These are phyloP conservation scores for Volutella citrinella DNA, from an alignment of 2,329 filamentous ascomycete species.

Conservation along the genomic window DNA sequence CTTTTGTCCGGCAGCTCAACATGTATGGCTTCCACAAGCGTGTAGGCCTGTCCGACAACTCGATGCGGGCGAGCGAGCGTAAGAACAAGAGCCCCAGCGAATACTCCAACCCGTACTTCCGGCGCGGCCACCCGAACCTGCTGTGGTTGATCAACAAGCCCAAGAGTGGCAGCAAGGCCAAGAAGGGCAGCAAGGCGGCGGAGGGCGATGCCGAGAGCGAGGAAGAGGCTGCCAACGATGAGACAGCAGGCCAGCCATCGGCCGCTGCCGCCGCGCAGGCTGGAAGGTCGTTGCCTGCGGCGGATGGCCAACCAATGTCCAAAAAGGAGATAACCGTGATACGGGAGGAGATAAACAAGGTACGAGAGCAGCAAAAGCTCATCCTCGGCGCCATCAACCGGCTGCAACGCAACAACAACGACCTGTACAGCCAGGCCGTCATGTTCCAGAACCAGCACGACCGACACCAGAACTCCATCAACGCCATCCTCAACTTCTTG, in stretches of 20 bases:
- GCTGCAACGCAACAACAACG: constrained; percentile 80
- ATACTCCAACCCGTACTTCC: constrained; percentile 96
- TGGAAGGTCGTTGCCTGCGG: constrained; percentile 36
- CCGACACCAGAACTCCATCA: constrained; percentile 97
- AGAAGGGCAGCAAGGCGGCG: constrained; percentile 57
- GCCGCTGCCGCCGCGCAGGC: constrained; percentile 17
- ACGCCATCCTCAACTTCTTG: constrained; percentile 95
- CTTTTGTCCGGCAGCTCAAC: constrained; percentile 91
- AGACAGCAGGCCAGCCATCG: constrained; percentile 27
- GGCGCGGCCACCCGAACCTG: constrained; percentile 85
- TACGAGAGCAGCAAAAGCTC: constrained; percentile 81
- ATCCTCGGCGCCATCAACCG: constrained; percentile 81
- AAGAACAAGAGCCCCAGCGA: constrained; percentile 98
- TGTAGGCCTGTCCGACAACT: constrained; percentile 90
- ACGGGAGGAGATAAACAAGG: constrained; percentile 73
- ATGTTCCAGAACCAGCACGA: constrained; percentile 90
- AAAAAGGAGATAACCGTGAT: constrained; percentile 76
- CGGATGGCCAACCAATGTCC: constrained; percentile 48
- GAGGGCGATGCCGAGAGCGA: constrained; percentile 72
- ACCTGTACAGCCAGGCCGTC: constrained; percentile 82
- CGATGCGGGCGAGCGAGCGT: constrained; percentile 93
- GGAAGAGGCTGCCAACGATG: constrained; percentile 43
- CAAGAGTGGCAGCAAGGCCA: constrained; percentile 65
- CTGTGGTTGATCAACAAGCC: constrained; percentile 97
- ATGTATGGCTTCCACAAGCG: constrained; percentile 99